Evolutionary conservation across 305 asterid species (phyloP).

Genomic region (Fraxinus xanthoxyloides): DNA sequence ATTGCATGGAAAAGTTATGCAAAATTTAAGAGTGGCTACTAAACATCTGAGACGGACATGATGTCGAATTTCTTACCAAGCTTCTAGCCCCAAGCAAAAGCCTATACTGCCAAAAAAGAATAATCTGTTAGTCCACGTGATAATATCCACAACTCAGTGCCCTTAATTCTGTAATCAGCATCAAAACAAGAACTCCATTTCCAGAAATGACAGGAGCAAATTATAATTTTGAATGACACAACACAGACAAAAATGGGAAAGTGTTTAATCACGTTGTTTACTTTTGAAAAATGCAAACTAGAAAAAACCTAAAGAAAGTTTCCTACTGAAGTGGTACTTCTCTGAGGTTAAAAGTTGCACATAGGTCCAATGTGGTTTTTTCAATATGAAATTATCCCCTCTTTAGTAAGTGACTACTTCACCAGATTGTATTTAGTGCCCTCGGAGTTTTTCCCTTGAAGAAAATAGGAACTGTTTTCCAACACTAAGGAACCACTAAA

Average conservation of each 20-base stretch:
- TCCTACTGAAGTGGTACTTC: background rate
- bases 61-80: constrained; percentile 3
- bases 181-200: background rate
- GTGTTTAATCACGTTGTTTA: background rate
- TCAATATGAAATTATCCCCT: background rate
- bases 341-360: background rate
- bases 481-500: background rate
- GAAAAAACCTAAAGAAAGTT: background rate
- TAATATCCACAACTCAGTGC: background rate
- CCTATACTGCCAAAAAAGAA: constrained; percentile 23
- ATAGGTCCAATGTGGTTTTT: background rate
- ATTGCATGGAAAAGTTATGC: constrained; percentile 20
- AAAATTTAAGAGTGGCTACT: constrained; percentile 25
- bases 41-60: constrained; percentile 21
- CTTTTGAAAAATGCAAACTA: background rate
- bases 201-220: background rate
- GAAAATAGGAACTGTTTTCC: background rate
- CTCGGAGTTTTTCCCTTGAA: background rate
- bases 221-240: background rate
- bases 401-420: background rate
- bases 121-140: background rate
- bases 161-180: background rate
- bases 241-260: background rate
- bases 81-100: constrained; percentile 16
- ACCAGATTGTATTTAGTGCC: background rate